Evolutionary conservation across 2,329 filamentous ascomycete genomes (phyloP), one percentile per base, ranked within the genome.

Genomic region (Clarireedia monteithiana): DNA sequence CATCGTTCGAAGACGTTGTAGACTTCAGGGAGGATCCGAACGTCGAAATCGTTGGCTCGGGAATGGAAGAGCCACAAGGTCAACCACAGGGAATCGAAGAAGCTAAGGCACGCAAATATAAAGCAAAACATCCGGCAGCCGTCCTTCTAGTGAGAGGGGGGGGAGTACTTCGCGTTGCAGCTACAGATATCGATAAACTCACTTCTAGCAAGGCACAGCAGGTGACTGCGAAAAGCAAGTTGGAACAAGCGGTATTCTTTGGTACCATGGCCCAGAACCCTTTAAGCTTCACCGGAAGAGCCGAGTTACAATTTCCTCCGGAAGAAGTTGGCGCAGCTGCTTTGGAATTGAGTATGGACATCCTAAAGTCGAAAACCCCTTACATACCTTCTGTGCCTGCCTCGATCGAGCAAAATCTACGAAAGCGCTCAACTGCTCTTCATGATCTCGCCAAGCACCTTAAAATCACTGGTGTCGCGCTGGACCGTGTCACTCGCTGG

Each of bases 171-270:
- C 78, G 84, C 50, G 70, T 87, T 44, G 74, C 80, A 17, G 77
- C 81, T 20, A 77, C 77, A 6, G 80, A 85, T 50, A 73, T 82
- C 47, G 78, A 82, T 59, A 80, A 78, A 58, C 84, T 86, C 64
- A 76, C 76, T 12, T 80, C 79, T 59, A 78, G 80, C 52, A 72
- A 73, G 53, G 76, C 81, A 4, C 83, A 82, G 1, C 72, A 76
- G 62, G 81, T 95, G 15, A 91, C 88, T 1, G 88, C 89, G 6
- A 94, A 90, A 72, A 89, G 84, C 72, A 96, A 94, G 71, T 79
- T 99, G 42, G 90, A 96, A 67, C 91, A 99, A 72, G 91, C 91
- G 2, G 88, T 97, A 1, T 97, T 96, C 72, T 97, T 90, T 68
- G 91, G 91, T 2, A 83, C 83, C 48, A 84, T 88, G 67, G 80